Conservation (phyloP, 495 filamentous ascomycete species). For the Rostrohypoxylon terebratum region DNA sequence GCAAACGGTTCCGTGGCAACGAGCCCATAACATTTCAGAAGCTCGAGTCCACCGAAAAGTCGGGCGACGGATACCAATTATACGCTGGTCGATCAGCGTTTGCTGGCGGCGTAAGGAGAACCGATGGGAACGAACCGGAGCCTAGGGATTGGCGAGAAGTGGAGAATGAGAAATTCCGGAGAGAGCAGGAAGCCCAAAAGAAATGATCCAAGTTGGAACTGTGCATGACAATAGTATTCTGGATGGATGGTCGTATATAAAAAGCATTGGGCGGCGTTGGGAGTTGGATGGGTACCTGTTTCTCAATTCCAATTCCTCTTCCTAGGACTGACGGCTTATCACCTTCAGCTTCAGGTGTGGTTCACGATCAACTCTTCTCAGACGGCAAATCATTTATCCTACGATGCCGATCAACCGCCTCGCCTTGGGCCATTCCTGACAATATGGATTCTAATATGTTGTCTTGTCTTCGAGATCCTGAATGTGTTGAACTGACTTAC, state of each 20-base stretch:
- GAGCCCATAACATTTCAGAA: conserved; percentile 75
- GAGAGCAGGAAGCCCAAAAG: conserved; percentile 47
- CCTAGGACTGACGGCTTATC: not conserved
- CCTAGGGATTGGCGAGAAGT: conserved; percentile 66
- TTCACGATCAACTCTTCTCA: conserved; percentile 27
- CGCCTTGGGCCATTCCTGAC: not conserved
- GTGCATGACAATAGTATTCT: not conserved
- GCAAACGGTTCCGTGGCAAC: conserved; percentile 98
- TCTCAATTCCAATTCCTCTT: conserved; percentile 12
- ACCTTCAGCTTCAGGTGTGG: not conserved
- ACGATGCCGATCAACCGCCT: not conserved
- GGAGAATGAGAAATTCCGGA: conserved; percentile 66
- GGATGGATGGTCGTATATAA: conserved; percentile 10
- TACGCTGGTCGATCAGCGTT: conserved; percentile 85
- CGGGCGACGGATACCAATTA: conserved; percentile 70
- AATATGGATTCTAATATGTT: not conserved
- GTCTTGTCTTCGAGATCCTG: not conserved
- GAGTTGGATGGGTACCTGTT: conserved; percentile 28
- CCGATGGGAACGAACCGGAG: conserved; percentile 63
- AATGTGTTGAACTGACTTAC: not conserved
- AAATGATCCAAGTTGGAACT: conserved; percentile 17
- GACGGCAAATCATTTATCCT: not conserved
- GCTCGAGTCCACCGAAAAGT: conserved; percentile 70
- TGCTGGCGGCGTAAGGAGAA: conserved; percentile 61
- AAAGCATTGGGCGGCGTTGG: conserved; percentile 43